A percentile compares a stretch with the other conserved stretches of the same genome.
Conservation (phyloP, 2,329 filamentous ascomycete species). For the Trichoderma koningii region DNA sequence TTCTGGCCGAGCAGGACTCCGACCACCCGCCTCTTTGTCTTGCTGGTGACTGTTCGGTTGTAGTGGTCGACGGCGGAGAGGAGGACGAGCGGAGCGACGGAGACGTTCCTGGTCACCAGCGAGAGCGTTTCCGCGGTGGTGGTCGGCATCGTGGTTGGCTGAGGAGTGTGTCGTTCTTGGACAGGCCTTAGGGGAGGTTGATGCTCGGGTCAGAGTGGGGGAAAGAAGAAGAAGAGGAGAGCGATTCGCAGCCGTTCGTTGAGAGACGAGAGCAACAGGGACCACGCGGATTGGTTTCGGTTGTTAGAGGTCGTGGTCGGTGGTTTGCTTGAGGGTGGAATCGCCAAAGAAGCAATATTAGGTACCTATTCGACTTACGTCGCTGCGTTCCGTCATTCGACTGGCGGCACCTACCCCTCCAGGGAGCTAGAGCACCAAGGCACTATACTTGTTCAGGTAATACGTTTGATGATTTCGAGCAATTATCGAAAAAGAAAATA, state of each 20-base stretch:
- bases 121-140: slow-evolving; percentile 96
- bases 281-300: slow-evolving; percentile 5
- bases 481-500: too few species aligned
- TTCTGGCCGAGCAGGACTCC: slow-evolving; percentile 95
- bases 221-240: background rate
- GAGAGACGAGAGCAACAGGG: background rate
- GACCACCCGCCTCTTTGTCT: slow-evolving; percentile 82
- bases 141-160: slow-evolving; percentile 72
- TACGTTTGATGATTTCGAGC: too few species aligned
- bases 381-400: slow-evolving; percentile 14
- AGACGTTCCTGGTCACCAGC: slow-evolving; percentile 91
- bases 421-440: background rate
- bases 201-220: background rate
- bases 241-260: background rate
- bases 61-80: slow-evolving; percentile 98
- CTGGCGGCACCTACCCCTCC: slow-evolving; percentile 21
- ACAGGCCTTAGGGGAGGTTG: background rate
- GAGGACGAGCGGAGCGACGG: slow-evolving; percentile 94
- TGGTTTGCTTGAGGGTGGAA: slow-evolving; percentile 11
- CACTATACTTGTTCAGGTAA: background rate
- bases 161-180: background rate
- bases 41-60: slow-evolving; percentile 86
- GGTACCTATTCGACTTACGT: slow-evolving; percentile 25
- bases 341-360: slow-evolving; percentile 21
- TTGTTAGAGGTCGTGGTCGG: background rate